Percentiles rank a stretch among this genome's conserved stretches.
Evolutionary conservation across 176 grass and related monocot species (phyloP).

Genomic region (Eleusine coracana): DNA sequence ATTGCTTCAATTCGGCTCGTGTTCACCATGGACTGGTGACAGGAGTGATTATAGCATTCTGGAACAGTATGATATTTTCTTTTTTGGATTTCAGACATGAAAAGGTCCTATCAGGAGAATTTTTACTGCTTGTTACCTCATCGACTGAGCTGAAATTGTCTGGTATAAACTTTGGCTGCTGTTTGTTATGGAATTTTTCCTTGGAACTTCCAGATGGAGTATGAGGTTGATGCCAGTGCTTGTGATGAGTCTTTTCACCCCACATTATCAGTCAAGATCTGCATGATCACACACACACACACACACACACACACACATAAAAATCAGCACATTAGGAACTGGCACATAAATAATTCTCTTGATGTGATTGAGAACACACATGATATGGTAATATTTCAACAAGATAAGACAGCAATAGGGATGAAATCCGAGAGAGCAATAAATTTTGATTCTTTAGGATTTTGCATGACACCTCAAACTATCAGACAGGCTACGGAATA

Average conservation of each 20-base stretch:
- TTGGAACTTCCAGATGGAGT: constrained; percentile 51
- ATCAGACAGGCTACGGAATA: neutral
- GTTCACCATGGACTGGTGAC: neutral
- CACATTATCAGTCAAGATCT: constrained; percentile 50
- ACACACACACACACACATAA: neutral
- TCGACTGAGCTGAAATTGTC: constrained; percentile 86
- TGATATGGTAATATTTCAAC: neutral
- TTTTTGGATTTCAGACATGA: neutral
- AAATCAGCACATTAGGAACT: neutral
- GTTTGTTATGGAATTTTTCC: constrained; percentile 29
- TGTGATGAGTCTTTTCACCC: constrained; percentile 56
- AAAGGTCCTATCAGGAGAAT: neutral
- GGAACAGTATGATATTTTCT: neutral
- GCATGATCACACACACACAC: neutral
- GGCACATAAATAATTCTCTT: neutral
- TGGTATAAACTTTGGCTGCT: constrained; percentile 60
- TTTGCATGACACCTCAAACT: neutral
- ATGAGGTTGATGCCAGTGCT: constrained; percentile 50
- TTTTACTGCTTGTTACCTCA: constrained; percentile 54
- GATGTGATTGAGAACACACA: neutral
- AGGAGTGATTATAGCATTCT: neutral
- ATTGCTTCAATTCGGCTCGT: neutral
- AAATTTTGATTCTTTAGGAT: neutral
- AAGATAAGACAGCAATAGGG: neutral
- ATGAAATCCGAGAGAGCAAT: neutral